These are phyloP conservation scores for Xerocomus minutiporus DNA, from an alignment of 1,284 basidiomycete genomes.

Conservation along the genomic window DNA sequence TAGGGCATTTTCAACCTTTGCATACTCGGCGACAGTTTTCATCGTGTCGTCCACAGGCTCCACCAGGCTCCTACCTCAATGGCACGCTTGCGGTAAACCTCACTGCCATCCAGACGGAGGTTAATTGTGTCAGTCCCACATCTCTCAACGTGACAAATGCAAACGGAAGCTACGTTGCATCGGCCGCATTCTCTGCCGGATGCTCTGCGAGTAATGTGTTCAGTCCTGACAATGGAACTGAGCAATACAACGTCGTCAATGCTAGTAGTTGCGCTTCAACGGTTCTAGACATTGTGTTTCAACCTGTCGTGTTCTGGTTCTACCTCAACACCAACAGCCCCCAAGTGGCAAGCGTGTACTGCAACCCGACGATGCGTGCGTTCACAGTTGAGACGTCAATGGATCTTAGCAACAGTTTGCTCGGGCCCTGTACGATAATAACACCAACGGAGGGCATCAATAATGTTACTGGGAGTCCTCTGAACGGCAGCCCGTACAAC, in stretches of 20 bases:
- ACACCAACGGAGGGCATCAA: conserved; percentile 36
- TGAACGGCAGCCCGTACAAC: conserved; percentile 49
- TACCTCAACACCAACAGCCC: conserved; percentile 34
- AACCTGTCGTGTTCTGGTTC: conserved; percentile 64
- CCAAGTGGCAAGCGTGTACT: conserved; percentile 51
- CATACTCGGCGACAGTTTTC: background rate
- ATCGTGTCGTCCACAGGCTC: conserved; percentile 28
- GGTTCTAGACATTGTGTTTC: conserved; percentile 36
- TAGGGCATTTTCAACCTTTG: conserved; percentile 20
- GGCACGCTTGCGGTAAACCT: conserved; percentile 51
- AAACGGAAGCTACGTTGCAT: conserved; percentile 32
- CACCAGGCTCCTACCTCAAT: conserved; percentile 40
- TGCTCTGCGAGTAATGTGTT: conserved; percentile 41
- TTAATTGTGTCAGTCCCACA: conserved; percentile 44
- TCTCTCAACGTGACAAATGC: conserved; percentile 26
- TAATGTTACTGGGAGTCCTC: conserved; percentile 46
- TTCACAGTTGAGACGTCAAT: conserved; percentile 43
- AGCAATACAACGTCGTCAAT: conserved; percentile 46
- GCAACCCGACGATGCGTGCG: conserved; percentile 44
- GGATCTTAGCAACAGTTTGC: conserved; percentile 39
- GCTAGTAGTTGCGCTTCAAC: conserved; percentile 37
- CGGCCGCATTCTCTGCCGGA: conserved; percentile 40
- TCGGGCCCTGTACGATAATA: conserved; percentile 36
- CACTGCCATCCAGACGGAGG: conserved; percentile 45
- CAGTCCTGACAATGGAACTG: conserved; percentile 34